These are phyloP conservation scores for Mucor saturninus DNA, from an alignment of 371 early-diverging fungal species.

Conservation along the genomic window DNA sequence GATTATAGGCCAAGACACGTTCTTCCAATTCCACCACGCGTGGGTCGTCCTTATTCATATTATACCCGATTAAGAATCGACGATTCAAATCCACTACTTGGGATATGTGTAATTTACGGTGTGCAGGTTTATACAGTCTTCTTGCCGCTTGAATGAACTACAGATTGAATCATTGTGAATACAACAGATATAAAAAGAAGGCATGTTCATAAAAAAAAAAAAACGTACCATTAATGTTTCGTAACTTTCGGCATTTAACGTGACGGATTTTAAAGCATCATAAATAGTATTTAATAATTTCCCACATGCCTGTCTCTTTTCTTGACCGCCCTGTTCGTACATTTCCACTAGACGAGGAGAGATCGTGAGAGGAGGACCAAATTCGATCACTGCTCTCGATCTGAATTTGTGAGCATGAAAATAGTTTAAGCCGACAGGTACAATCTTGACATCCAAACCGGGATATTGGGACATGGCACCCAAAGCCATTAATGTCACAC, in stretches of 20 bases:
- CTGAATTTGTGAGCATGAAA: conserved; percentile 94
- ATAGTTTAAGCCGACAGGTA: conserved; percentile 89
- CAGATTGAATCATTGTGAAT: background rate
- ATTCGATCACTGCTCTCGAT: conserved; percentile 93
- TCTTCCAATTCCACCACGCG: conserved; percentile 68
- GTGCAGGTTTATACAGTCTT: conserved; percentile 83
- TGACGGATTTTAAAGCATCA: conserved; percentile 78
- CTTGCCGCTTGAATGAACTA: conserved; percentile 90
- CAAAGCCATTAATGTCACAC: conserved; percentile 89
- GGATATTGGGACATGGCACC: conserved; percentile 87
- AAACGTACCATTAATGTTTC: conserved; percentile 85
- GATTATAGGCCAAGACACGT: conserved; percentile 81
- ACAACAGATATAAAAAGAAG: too few species aligned
- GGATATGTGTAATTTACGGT: conserved; percentile 76
- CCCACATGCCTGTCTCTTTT: conserved; percentile 79
- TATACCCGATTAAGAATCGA: conserved; percentile 83
- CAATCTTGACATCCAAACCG: conserved; percentile 83
- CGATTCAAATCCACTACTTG: conserved; percentile 85
- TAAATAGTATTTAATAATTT: conserved; percentile 73
- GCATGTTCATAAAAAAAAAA: background rate
- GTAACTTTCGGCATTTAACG: conserved; percentile 88
- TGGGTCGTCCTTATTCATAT: conserved; percentile 73
- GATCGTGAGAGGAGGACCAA: conserved; percentile 86
- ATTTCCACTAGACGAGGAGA: conserved; percentile 72
- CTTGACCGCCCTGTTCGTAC: conserved; percentile 80